Base-by-base conservation (phyloP, 2,329 filamentous ascomycete species). In the Paraconiothyrium sp. region DNA sequence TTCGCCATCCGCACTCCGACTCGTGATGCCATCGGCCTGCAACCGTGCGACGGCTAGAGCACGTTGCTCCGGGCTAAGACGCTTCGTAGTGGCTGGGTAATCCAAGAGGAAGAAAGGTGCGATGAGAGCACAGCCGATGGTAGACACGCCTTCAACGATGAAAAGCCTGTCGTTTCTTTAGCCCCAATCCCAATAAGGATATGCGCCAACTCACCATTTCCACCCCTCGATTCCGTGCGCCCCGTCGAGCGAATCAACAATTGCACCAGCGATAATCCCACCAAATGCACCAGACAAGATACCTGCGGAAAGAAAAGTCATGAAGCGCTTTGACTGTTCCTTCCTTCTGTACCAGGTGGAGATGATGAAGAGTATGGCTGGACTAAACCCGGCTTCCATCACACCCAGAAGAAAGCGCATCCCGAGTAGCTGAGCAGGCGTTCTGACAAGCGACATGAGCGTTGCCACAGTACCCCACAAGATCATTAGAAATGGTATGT, bases 1-100 rank as follows among this genome's bases (percentile, higher is more conserved):
- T 27, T 66, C 66, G 30, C 68, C 67, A 32, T 65, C 57, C 39
- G 65, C 67, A 11, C 67, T 66, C 6, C 64, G 61, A 11, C 65
- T 66, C 5, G 67, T 70, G 61, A 68, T 68, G 20, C 62, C 66
- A 50, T 70, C 66, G 6, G 68, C 68, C 37, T 62, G 77, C 66
- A 73, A 58, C 16, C 71, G 68, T 14, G 70, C 69, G 49, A 70
- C 59, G 8, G 69, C 69, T 8, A 72, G 54, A 49, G 83, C 76
- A n/a, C 79, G 78, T 68, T 85, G 81, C 3, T 80, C 76, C 0
- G 72, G 71, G 2, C 67, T 80, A 11, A 84, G 72, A 78, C 82
- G 83, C 37, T 72, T 70, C 0, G 81, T 82, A 2, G 76, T 76
- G 1, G 77, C 68, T 13, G 71, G 69, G 50, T 68, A 72, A 37